phyloP scores from a whole-genome alignment of 345 rosid genomes.

The Brassica incana region DNA sequence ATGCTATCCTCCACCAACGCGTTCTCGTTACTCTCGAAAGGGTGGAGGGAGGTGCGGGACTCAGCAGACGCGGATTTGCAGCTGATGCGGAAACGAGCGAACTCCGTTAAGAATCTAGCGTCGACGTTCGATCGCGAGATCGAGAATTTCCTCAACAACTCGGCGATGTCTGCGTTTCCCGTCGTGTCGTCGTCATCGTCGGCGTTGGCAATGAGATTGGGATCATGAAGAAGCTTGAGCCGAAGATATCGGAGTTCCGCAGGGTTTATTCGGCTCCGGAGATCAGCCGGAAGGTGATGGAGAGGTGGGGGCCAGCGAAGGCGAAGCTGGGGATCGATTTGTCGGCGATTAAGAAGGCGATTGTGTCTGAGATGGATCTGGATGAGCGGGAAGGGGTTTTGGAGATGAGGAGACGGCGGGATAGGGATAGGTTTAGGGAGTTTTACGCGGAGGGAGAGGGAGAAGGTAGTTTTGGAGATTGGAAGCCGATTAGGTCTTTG shows the following conservation, averaged over 20 bases:
- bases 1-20: conserved; percentile 57
- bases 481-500: conserved; percentile 81
- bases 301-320: conserved; percentile 72
- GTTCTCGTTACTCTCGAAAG: conserved; percentile 75
- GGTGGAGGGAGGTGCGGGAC: conserved; percentile 90
- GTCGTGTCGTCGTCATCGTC: conserved; percentile 43
- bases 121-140: conserved; percentile 81
- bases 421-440: conserved; percentile 53
- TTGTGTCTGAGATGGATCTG: conserved; percentile 60
- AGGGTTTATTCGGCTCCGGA: conserved; percentile 93
- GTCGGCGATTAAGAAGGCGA: conserved; percentile 77
- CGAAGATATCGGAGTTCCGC: conserved; percentile 83
- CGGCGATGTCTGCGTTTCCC: conserved; percentile 64
- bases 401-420: conserved; percentile 54
- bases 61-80: conserved; percentile 94
- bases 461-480: conserved; percentile 54
- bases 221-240: conserved; percentile 84
- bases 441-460: conserved; percentile 45
- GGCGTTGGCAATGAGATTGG: conserved; percentile 56
- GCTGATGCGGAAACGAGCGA: conserved; percentile 81
- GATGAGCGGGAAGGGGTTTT: conserved; percentile 44
- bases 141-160: conserved; percentile 68
- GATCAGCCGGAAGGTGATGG: conserved; percentile 78
- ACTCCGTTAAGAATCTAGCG: conserved; percentile 81
- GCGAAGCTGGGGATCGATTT: conserved; percentile 75